These are phyloP conservation scores for Sporothrix humicola DNA, from an alignment of 2,329 filamentous ascomycete species.

Conservation along the genomic window DNA sequence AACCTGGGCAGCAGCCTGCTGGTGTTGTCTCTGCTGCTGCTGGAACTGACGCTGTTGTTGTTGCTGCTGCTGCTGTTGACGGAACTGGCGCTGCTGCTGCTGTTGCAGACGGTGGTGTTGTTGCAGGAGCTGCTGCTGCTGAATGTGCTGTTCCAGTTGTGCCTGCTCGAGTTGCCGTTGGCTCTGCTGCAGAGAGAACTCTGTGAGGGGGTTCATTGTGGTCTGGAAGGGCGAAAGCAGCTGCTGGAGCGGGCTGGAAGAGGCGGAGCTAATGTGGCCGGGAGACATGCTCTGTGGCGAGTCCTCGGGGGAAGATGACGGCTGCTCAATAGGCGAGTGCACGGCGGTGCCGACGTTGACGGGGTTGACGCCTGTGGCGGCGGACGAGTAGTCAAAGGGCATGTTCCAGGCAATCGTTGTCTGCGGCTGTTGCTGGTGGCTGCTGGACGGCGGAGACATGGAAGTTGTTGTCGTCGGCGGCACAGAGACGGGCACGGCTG, in stretches of 20 bases:
- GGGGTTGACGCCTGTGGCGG: slow-evolving; percentile 40
- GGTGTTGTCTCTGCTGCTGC: slow-evolving; percentile 55
- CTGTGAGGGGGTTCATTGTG: slow-evolving; percentile 59
- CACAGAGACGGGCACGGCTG: slow-evolving; percentile 47
- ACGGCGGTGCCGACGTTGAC: slow-evolving; percentile 39
- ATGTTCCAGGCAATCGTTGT: slow-evolving; percentile 56
- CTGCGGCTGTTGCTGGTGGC: slow-evolving; percentile 48
- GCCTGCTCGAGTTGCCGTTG: slow-evolving; percentile 54
- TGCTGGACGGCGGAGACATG: slow-evolving; percentile 48
- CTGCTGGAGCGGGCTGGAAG: slow-evolving; percentile 60
- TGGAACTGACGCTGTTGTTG: slow-evolving; percentile 53
- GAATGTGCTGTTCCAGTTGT: slow-evolving; percentile 54
- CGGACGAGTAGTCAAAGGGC: slow-evolving; percentile 55
- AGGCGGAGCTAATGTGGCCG: slow-evolving; percentile 53
- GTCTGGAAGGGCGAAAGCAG: slow-evolving; percentile 63
- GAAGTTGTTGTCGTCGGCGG: slow-evolving; percentile 42
- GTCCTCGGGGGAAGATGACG: slow-evolving; percentile 60
- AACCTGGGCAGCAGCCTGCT: slow-evolving; percentile 38
- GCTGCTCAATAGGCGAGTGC: slow-evolving; percentile 50
- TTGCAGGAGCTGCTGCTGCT: slow-evolving; percentile 50
- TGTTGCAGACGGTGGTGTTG: slow-evolving; percentile 56
- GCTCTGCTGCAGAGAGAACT: slow-evolving; percentile 66
- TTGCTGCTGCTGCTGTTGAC: slow-evolving; percentile 41
- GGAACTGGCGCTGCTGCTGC: slow-evolving; percentile 51
- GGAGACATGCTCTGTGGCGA: slow-evolving; percentile 56